Base-by-base conservation (phyloP, 2,329 filamentous ascomycete species). In the Fusarium albosuccineum region DNA sequence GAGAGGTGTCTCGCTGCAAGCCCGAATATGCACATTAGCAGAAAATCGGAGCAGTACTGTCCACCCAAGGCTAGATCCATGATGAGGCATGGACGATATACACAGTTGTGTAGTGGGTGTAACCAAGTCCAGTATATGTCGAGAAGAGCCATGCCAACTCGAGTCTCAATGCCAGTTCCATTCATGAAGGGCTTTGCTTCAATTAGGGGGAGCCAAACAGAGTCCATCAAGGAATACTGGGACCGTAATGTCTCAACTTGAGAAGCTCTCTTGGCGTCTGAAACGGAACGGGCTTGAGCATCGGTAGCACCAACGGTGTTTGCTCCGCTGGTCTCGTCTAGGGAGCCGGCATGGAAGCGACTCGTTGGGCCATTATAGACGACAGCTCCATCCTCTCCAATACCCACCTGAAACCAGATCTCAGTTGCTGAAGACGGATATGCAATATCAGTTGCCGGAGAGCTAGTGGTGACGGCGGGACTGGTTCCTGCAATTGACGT, bases 81-180 rank as follows among this genome's bases (percentile, higher is more conserved):
- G 29, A 68, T 56, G 1, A 71, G 50, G 26, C 44, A 46, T 1
- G 68, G 68, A 4, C 65, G 52, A 22, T 71, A 71, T 7, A 71
- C 65, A 30, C 62, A 66, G 33, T 64, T 62, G 39, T 71, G 68
- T 14, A 71, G 33, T 9, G 68, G 68, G 10, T 70, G 67, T 14
- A 70, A n/a, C 68, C 68, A 71, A 3, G 60, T 64, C 68, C 68
- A 71, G 45, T 71, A 71, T 5, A 70, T 71, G 10, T 70, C 68
- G 2, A 71, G 57, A 9, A 71, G 62, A 4, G 45, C 56, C 36
- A 70, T 39, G 3, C 66, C 67, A 7, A 33, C 36, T n/a, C 42
- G 37, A 1, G 63, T 64, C 11, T 54, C 54, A 2, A 70, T 42
- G 17, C 67, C 64, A 2, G 63, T 69, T 6, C 60, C 60, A 22